Evolutionary conservation across 345 rosid genomes (phyloP), one percentile per base, ranked within the genome.

Genomic region (Brassica juncea): DNA sequence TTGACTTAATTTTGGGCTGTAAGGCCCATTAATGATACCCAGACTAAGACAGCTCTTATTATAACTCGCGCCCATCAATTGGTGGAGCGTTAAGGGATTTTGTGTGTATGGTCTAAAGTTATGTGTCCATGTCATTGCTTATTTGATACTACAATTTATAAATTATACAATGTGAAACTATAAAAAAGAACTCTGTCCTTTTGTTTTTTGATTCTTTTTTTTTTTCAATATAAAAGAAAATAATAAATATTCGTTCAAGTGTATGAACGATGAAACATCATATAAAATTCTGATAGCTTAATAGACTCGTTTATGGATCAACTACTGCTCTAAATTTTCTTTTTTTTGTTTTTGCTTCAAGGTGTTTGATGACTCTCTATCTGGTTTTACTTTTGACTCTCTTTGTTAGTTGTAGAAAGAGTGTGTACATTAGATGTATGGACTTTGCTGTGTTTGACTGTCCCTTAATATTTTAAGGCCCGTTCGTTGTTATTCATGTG

Each of bases 221-320:
- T 25, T 27, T 27, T 27, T 27, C 28, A 27, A 27, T 27, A 27
- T n/a, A 27, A 27, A 27, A 27, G 3, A 27, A 27, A 27, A 27
- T 27, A 27, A 27, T 27, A 27, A 27, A 47, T 12, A 47, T 47
- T 4, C 15, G 15, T 47, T 11, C 16, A 4, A 47, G 54, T 47
- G 4, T 47, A 11, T n/a, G 19, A 49, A 49, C 57, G 7, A 39
- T 9, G 19, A 47, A 47, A 47, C 54, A 47, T 39, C 47, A 8
- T 39, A 8, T 8, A 8, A 39, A 39, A 8, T 39, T 3, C 83
- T 74, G 74, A 80, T 60, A 80, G 72, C 8, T 27, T 28, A 44
- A 59, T 64, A 55, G 71, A 55, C 67, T 74, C 83, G 11, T 80
- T 52, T 61, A n/a, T 80, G 66, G 75, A 80, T 69, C 61, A 80